Evolutionary conservation across 108 stramenopile species (phyloP).

Genomic region (Cyclotella cryptica): DNA sequence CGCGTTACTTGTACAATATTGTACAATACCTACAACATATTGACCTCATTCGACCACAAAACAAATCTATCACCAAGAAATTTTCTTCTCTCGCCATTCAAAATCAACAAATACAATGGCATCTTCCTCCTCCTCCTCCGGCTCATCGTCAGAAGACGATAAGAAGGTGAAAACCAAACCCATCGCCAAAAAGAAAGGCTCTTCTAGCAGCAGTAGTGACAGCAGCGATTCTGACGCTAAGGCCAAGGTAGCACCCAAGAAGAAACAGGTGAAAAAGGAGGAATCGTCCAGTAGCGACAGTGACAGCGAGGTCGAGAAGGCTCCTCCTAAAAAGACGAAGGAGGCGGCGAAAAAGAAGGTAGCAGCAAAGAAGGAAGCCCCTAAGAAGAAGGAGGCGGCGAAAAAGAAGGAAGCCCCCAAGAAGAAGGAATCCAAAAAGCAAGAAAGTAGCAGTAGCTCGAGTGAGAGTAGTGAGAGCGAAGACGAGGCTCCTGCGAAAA

Average conservation of each 20-base stretch:
- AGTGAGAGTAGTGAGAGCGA: conserved; percentile 24
- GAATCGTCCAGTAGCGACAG: conserved; percentile 8
- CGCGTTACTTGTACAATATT: no score
- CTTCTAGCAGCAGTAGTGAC: no score
- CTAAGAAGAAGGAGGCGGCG: not conserved
- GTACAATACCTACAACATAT: no score
- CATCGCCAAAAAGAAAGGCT: conserved; percentile 49
- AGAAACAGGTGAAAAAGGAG: conserved; percentile 47
- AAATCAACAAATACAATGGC: not conserved
- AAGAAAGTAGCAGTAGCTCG: not conserved
- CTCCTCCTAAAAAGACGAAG: conserved; percentile 13
- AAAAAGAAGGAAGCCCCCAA: conserved; percentile 8
- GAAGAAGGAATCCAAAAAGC: not conserved
- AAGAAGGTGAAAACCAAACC: conserved; percentile 14
- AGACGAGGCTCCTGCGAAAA: conserved; percentile 30
- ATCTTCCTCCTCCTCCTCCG: not conserved
- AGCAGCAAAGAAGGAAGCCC: not conserved
- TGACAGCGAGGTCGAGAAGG: conserved; percentile 10
- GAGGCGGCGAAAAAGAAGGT: conserved; percentile 25
- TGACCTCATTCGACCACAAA: no score
- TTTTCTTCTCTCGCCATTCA: not conserved
- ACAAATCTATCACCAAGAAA: no score
- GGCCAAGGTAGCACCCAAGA: conserved; percentile 6
- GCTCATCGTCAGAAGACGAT: not conserved
- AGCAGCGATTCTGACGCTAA: conserved; percentile 1